phyloP scores from a whole-genome alignment of 2,329 filamentous ascomycete genomes.

The Stenocarpella maydis region DNA sequence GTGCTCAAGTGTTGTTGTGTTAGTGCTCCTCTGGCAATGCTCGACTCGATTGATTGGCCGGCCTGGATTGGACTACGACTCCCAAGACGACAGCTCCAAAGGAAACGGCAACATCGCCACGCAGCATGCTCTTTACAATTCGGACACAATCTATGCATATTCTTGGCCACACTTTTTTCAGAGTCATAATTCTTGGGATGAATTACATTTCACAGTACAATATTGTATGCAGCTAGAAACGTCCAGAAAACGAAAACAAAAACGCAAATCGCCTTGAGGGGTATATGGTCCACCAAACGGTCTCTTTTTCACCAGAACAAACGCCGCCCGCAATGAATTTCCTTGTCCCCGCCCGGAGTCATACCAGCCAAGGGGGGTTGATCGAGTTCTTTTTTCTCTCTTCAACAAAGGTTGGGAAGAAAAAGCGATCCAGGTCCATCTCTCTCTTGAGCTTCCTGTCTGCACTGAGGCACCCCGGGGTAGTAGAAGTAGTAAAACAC shows the following conservation, averaged over 20 bases:
- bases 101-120: background rate
- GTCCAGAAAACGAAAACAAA: background rate
- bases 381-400: background rate
- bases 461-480: slow-evolving; percentile 46
- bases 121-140: too few species aligned
- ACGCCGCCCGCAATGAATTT: slow-evolving; percentile 42
- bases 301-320: slow-evolving; percentile 54
- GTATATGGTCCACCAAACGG: slow-evolving; percentile 46
- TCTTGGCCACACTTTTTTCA: background rate
- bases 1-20: background rate
- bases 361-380: slow-evolving; percentile 40
- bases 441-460: slow-evolving; percentile 31
- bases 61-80: background rate
- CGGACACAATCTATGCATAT: too few species aligned
- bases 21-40: too few species aligned
- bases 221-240: background rate
- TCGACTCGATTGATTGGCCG: background rate
- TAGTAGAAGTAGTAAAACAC: slow-evolving; percentile 9
- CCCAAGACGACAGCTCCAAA: background rate
- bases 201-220: background rate
- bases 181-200: too few species aligned
- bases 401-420: background rate
- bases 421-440: slow-evolving; percentile 20
- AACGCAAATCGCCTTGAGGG: slow-evolving; percentile 44
- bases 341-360: slow-evolving; percentile 37